Percentiles rank a stretch among this genome's conserved stretches.
These are phyloP conservation scores for Tuber aestivum DNA, from an alignment of 495 filamentous ascomycete genomes.

Conservation along the genomic window DNA sequence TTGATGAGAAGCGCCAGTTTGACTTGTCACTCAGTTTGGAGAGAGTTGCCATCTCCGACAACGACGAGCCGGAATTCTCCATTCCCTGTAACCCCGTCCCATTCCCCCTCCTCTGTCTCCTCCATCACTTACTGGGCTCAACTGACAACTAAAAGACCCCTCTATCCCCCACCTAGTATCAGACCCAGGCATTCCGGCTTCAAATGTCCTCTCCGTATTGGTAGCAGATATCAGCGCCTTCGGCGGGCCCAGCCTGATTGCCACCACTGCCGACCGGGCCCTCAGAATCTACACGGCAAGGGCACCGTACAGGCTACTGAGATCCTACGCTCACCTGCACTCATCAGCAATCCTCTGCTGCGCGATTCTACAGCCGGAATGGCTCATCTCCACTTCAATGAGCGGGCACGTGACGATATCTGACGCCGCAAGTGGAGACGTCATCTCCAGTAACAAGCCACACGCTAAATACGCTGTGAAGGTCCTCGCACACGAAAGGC, in stretches of 20 bases:
- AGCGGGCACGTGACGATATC: conserved; percentile 55
- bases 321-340: conserved; percentile 27
- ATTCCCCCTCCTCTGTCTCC: neutral
- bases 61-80: conserved; percentile 47
- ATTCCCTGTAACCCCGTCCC: conserved; percentile 47
- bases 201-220: conserved; percentile 37
- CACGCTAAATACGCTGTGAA: conserved; percentile 62
- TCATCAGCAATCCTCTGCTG: conserved; percentile 36
- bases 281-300: conserved; percentile 34
- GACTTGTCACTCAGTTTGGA: conserved; percentile 57
- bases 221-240: conserved; percentile 37
- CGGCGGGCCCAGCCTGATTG: conserved; percentile 45
- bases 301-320: conserved; percentile 25
- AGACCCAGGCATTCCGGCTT: conserved; percentile 16
- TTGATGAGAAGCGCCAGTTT: conserved; percentile 61
- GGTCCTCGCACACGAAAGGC: conserved; percentile 43
- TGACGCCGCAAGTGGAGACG: conserved; percentile 42
- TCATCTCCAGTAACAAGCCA: conserved; percentile 51
- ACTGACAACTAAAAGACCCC: conserved; percentile 22
- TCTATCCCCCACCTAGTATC: conserved; percentile 23
- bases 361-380: conserved; percentile 39
- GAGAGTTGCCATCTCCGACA: conserved; percentile 48
- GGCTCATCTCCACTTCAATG: conserved; percentile 55
- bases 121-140: neutral
- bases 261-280: conserved; percentile 51